Conservation (phyloP, 2,329 filamentous ascomycete genomes). For the Pseudocercospora vitis region DNA sequence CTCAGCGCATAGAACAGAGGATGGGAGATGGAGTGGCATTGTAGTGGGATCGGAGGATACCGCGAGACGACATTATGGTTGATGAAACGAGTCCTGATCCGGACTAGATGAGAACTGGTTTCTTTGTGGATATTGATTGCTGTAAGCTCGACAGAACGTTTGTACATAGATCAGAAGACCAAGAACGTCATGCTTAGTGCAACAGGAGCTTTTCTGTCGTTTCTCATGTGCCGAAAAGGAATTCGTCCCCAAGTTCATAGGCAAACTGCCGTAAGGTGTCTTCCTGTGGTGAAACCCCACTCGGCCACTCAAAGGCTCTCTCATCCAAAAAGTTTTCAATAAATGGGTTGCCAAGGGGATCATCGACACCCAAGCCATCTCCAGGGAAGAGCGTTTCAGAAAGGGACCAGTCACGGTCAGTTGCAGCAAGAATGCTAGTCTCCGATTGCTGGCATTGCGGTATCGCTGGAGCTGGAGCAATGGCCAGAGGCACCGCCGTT, state of each 20-base stretch:
- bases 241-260: slow-evolving; percentile 24
- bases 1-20: slow-evolving; percentile 14
- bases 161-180: not conserved
- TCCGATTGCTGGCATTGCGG: not conserved
- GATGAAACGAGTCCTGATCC: too few species aligned
- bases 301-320: slow-evolving; percentile 25
- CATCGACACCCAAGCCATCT: slow-evolving; percentile 14
- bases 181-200: not conserved
- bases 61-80: not conserved
- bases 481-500: not conserved
- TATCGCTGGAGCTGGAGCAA: not conserved
- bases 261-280: slow-evolving; percentile 22
- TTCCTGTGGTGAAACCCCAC: slow-evolving; percentile 21
- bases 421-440: not conserved
- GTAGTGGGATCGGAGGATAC: too few species aligned
- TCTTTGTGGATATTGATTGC: not conserved
- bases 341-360: slow-evolving; percentile 26
- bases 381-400: slow-evolving; percentile 8
- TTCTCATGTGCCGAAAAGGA: slow-evolving; percentile 15
- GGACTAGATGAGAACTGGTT: not conserved
- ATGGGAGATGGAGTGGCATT: not conserved
- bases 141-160: not conserved
- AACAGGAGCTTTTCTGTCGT: not conserved
- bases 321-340: slow-evolving; percentile 28
- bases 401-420: not conserved